Evolutionary conservation across 257 asterid species (phyloP).

Genomic region (Ligustrum vulgare): DNA sequence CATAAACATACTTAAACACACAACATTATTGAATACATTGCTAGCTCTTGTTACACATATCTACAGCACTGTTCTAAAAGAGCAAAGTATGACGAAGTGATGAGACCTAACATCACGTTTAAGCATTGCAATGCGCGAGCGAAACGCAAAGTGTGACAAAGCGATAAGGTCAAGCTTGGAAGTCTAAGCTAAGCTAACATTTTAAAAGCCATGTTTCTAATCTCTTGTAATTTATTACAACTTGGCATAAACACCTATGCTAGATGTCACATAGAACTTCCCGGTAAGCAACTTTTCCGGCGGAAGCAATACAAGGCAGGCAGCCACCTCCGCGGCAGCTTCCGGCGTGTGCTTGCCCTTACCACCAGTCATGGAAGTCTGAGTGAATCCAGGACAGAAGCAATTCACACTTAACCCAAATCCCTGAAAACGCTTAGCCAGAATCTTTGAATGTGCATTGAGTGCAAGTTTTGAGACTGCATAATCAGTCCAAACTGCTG

Average conservation of each 20-base stretch:
- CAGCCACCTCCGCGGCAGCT: slow-evolving; percentile 48
- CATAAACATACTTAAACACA: no score
- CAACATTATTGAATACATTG: no score
- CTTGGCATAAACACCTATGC: slow-evolving; percentile 34
- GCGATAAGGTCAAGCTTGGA: no score
- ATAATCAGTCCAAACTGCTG: slow-evolving; percentile 75
- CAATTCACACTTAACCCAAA: slow-evolving; percentile 56
- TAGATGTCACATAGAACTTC: slow-evolving; percentile 37
- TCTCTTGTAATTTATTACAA: slow-evolving; percentile 23
- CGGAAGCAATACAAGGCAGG: slow-evolving; percentile 42
- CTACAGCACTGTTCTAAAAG: no score
- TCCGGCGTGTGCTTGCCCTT: slow-evolving; percentile 54
- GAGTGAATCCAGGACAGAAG: slow-evolving; percentile 80
- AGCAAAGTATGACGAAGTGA: no score
- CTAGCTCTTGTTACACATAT: no score
- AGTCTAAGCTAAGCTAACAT: no score
- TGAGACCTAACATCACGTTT: no score
- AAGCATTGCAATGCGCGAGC: no score
- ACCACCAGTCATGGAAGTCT: slow-evolving; percentile 76
- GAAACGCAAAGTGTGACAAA: no score
- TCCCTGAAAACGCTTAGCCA: slow-evolving; percentile 46
- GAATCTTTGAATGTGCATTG: slow-evolving; percentile 55
- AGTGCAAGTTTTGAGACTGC: slow-evolving; percentile 77
- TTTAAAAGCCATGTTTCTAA: no score
- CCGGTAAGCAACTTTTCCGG: slow-evolving; percentile 54